Percentiles rank a stretch among this genome's conserved stretches.
Conservation (phyloP, 257 asterid genomes). For the Fraxinus anomala region DNA sequence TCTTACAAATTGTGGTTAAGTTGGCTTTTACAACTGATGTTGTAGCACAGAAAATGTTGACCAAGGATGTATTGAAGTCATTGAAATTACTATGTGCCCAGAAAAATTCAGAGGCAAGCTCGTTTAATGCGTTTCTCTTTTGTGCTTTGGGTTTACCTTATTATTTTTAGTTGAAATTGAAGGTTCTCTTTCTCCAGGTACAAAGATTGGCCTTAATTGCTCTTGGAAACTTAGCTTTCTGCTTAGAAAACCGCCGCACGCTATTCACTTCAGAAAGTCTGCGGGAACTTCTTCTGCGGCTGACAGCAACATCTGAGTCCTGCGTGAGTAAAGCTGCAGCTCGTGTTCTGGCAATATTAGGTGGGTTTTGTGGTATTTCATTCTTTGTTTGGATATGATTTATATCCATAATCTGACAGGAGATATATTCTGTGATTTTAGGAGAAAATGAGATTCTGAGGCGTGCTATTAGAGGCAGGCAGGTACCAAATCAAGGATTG, state of each 20-base stretch:
- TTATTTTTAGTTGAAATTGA: slow-evolving; percentile 27
- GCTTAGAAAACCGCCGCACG: slow-evolving; percentile 84
- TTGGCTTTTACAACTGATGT: slow-evolving; percentile 86
- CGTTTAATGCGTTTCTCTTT: slow-evolving; percentile 22
- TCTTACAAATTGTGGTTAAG: slow-evolving; percentile 84
- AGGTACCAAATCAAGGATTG: slow-evolving; percentile 84
- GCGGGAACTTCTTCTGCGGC: slow-evolving; percentile 90
- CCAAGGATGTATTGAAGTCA: slow-evolving; percentile 79
- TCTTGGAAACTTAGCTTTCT: slow-evolving; percentile 89
- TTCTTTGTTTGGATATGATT: slow-evolving; percentile 8
- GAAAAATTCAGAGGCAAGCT: slow-evolving; percentile 85
- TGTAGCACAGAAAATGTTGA: slow-evolving; percentile 89
- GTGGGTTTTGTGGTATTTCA: slow-evolving; percentile 41
- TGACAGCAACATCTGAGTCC: slow-evolving; percentile 74
- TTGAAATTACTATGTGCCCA: slow-evolving; percentile 79
- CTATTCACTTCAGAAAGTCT: slow-evolving; percentile 94
- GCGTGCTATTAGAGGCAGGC: slow-evolving; percentile 85
- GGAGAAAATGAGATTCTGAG: slow-evolving; percentile 97
- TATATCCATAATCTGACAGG: slow-evolving; percentile 23
- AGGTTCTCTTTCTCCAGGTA: slow-evolving; percentile 52
- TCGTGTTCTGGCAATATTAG: slow-evolving; percentile 95
- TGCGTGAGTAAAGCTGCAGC: slow-evolving; percentile 92
- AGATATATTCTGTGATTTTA: slow-evolving; percentile 33
- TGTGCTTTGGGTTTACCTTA: slow-evolving; percentile 24
- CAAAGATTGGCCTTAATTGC: slow-evolving; percentile 87